Conservation (phyloP, 2,329 filamentous ascomycete genomes). For the Colletotrichum theobromicola region DNA sequence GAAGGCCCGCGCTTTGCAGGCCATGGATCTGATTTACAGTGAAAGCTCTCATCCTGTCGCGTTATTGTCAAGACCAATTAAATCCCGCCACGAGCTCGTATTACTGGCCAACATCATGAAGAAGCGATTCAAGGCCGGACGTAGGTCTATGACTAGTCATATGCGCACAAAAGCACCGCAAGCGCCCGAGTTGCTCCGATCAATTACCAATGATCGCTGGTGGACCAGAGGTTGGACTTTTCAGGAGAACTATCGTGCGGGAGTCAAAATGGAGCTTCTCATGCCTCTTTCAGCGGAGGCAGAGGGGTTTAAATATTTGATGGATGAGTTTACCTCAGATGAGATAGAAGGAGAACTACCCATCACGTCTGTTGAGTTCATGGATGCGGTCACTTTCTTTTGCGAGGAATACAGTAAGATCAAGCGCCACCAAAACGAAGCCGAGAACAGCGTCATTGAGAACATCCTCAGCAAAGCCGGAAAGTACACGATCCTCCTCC, state of each 20-base stretch:
- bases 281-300: neutral
- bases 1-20: neutral
- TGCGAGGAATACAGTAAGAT: rapidly evolving
- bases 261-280: rapidly evolving
- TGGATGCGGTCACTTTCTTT: neutral
- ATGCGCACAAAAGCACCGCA: neutral
- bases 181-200: neutral
- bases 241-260: neutral
- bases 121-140: neutral
- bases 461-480: rapidly evolving
- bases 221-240: neutral
- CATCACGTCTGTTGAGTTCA: neutral
- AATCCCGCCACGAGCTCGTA: rapidly evolving
- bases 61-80: neutral
- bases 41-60: neutral
- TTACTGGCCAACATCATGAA: neutral
- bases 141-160: rapidly evolving
- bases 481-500: neutral
- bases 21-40: neutral
- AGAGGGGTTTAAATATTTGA: rapidly evolving
- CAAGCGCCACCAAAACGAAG: neutral
- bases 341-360: neutral
- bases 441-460: rapidly evolving
- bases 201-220: neutral
- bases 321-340: neutral